Evolutionary conservation across 305 asterid genomes (phyloP), one percentile per base, ranked within the genome.

Genomic region (Fraxinus albicans): DNA sequence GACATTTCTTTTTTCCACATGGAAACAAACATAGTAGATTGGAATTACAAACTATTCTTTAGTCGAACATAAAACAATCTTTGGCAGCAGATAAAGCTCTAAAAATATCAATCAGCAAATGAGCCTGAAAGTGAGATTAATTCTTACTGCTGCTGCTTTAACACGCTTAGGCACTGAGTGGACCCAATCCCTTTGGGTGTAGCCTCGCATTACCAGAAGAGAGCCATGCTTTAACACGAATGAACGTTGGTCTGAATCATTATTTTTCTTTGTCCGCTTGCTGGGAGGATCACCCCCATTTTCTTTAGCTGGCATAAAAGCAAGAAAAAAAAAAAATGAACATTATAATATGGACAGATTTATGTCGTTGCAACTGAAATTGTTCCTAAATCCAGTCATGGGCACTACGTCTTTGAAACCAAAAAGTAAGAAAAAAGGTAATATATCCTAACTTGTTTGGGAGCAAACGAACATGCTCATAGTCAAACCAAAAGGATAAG

Each of bases 131-230:
- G 99, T 96, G 83, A 96, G 98, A 87, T 96, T 96, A 79, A 96
- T 93, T 72, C 97, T 89, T 40, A 77, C 83, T 0, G 95, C 88
- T 35, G 86, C 93, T 1, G 97, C 98, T 88, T 93, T 96, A 6
- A 78, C 91, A 4, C 98, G 99, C 86, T 93, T 96, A 55, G 99
- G 99, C 78, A 96, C 97, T 3, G 98, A 92, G 82, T 96, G 99
- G 70, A 93, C 85, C 98, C 99, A 96, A 84, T 96, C 97, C 63
- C 96, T 89, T 85, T 96, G 99, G 25, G 97, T 91, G 86, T 91
- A 87, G 85, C 98, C 98, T 84, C 91, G 90, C 99, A 94, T 96
- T 76, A 96, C 93, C 89, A 96, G 89, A 77, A 96, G 89, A 0
- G 98, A 93, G 9, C 98, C 99, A 74, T 96, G 98, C 86, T 96